phyloP scores from a whole-genome alignment of 805 yeast species.

The Candida suzukii region DNA sequence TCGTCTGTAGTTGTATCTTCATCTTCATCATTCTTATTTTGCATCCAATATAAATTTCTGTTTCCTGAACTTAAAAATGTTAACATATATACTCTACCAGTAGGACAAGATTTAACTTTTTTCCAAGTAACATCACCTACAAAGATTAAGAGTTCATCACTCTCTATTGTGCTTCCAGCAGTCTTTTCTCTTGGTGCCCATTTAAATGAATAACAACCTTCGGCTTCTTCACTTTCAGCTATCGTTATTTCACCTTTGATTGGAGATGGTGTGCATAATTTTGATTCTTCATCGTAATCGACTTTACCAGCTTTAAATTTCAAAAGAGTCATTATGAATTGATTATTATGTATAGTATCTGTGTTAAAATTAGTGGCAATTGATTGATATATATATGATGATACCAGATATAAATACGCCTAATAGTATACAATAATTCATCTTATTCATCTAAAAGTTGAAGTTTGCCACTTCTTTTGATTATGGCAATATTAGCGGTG shows the following conservation, averaged over 20 bases:
- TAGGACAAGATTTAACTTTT: conserved; percentile 57
- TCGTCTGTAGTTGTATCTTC: conserved; percentile 28
- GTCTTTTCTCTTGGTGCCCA: conserved; percentile 64
- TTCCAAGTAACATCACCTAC: conserved; percentile 84
- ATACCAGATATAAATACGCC: no score
- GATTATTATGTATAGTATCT: no score
- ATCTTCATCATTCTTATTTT: conserved; percentile 58
- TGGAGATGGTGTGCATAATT: conserved; percentile 62
- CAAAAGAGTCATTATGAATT: conserved; percentile 13
- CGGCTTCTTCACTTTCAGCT: conserved; percentile 60
- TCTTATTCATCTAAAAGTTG: no score
- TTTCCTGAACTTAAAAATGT: conserved; percentile 30
- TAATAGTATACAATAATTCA: no score
- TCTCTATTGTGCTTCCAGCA: conserved; percentile 34
- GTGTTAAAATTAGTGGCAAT: no score
- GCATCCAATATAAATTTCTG: conserved; percentile 64
- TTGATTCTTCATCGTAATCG: conserved; percentile 51
- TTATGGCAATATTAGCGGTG: no score
- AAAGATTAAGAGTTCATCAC: conserved; percentile 62
- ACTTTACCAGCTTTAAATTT: conserved; percentile 79
- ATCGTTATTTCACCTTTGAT: conserved; percentile 62
- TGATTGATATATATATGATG: no score
- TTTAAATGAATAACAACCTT: conserved; percentile 57
- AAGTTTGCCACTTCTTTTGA: no score
- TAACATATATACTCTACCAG: conserved; percentile 61